phyloP scores from a whole-genome alignment of 164 flowering plant genomes.

The Nymphaea colorata region DNA sequence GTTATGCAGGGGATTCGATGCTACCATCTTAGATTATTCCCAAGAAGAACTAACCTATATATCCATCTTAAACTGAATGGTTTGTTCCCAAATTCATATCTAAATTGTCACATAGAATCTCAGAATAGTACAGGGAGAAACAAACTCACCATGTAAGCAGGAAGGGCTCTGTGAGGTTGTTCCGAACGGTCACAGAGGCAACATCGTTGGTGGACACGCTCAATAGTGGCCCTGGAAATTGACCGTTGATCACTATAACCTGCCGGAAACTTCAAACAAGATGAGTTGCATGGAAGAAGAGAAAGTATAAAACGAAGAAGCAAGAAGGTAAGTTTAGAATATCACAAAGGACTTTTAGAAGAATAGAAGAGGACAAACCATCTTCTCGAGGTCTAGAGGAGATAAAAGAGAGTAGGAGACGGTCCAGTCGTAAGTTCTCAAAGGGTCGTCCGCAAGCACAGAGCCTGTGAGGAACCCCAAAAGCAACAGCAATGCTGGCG shows the following conservation, averaged over 20 bases:
- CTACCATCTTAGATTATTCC: no score
- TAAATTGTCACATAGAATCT: not conserved
- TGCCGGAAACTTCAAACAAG: constrained; percentile 8
- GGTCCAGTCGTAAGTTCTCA: constrained; percentile 12
- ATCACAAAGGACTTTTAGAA: not conserved
- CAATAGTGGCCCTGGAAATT: constrained; percentile 65
- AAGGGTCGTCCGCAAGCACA: constrained; percentile 1
- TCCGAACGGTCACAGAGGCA: constrained; percentile 43
- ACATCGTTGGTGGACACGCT: constrained; percentile 52
- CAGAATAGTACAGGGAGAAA: not conserved
- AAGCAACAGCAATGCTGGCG: not conserved
- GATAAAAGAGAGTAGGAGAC: constrained; percentile 10
- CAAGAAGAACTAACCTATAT: no score
- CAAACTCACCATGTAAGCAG: constrained; percentile 50
- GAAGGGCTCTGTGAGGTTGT: constrained; percentile 51
- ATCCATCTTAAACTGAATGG: not conserved
- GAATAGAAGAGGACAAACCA: constrained; percentile 4
- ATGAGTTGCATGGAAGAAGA: not conserved
- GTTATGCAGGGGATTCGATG: no score
- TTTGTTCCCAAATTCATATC: not conserved
- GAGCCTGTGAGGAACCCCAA: not conserved
- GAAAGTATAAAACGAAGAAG: not conserved
- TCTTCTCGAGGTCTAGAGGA: constrained; percentile 13
- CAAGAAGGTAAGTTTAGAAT: not conserved
- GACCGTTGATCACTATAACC: constrained; percentile 62